Evolutionary conservation across 352 stramenopile species (phyloP), one percentile per base, ranked within the genome.

Genomic region (Stephanocyclus meneghinianus): DNA sequence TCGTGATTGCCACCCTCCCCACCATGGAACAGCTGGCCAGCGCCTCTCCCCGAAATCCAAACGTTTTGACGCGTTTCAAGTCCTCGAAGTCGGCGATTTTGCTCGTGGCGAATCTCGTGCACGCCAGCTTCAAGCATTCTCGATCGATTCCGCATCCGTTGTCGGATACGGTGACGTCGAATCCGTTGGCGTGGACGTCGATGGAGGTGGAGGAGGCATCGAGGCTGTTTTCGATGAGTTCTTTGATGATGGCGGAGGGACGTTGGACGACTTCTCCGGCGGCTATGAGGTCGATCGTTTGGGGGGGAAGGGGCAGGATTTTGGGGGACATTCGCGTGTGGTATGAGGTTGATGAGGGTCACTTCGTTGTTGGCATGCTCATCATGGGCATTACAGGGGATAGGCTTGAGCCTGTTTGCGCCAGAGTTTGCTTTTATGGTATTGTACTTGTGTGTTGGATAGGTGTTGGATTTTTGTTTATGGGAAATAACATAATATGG

Each of bases 21-120:
- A 99, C 97, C 74, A 99, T 97, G 73, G 94, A 98, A 32, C 97
- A 87, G 53, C 69, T 84, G 0, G 88, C 97, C 32, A 99, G 92
- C 13, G 97, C 97, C 90, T 99, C 97, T 0, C 97, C 97, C 13
- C 97, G 94, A 87, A 99, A 99, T 21, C 97, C 97, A 87, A 99
- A 99, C 44, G 96, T 99, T 11, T 78, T 77, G 64, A 99, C 97
- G 16, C 88, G 84, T 29, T 91, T 88, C 70, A 99, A 90, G 81
- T 99, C 97, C 48, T 99, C 96, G 48, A 98, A 98, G 16, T 84
- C 92, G 37, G 81, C 84, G 45, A 99, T 89, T 86, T 99, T 99
- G 72, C 92, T 98, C 10, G 97, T 99, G 8, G 97, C 98, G 91
- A 99, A 98, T 15, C 97, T 93, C 74, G 98, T 97, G 69, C 96